Conservation (phyloP, 1,139 yeast genomes). For the Candida sanyaensis region DNA sequence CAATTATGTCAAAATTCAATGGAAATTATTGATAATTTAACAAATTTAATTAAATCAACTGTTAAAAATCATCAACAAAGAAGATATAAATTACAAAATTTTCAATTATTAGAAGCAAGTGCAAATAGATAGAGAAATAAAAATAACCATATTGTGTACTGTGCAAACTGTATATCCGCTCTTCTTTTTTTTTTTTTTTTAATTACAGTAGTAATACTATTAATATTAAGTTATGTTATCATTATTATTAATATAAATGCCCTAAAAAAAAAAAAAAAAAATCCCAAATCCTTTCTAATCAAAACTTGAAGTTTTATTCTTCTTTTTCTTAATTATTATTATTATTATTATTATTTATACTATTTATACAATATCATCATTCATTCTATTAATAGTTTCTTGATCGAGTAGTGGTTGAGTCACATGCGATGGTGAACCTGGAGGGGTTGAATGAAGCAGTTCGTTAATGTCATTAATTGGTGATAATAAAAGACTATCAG, state of each 20-base stretch:
- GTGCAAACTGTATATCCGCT: too few relatives aligned
- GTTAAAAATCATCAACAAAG: slow-evolving; percentile 56
- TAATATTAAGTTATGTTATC: too few relatives aligned
- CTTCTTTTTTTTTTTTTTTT: background rate
- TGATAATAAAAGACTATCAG: slow-evolving; percentile 1
- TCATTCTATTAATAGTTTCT: slow-evolving; percentile 8
- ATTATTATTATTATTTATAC: too few relatives aligned
- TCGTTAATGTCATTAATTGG: slow-evolving; percentile 4
- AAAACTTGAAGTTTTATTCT: background rate
- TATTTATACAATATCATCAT: slow-evolving; percentile 15
- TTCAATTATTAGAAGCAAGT: slow-evolving; percentile 40
- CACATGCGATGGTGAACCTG: slow-evolving; percentile 1
- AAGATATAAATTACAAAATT: slow-evolving; percentile 29
- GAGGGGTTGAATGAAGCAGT: slow-evolving; percentile 2
- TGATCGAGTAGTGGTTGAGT: background rate
- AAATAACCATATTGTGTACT: too few relatives aligned
- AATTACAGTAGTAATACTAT: too few relatives aligned
- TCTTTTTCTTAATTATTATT: too few relatives aligned
- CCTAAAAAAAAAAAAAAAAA: background rate
- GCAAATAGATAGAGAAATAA: slow-evolving; percentile 26
- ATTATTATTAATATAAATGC: too few relatives aligned
- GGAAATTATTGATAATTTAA: slow-evolving; percentile 59
- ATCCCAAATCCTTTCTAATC: background rate
- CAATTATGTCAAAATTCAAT: slow-evolving; percentile 72
- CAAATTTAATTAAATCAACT: slow-evolving; percentile 60